Percentiles rank a stretch among this genome's conserved stretches.
phyloP scores from a whole-genome alignment of 345 rosid species.

The Kandelia obovata region DNA sequence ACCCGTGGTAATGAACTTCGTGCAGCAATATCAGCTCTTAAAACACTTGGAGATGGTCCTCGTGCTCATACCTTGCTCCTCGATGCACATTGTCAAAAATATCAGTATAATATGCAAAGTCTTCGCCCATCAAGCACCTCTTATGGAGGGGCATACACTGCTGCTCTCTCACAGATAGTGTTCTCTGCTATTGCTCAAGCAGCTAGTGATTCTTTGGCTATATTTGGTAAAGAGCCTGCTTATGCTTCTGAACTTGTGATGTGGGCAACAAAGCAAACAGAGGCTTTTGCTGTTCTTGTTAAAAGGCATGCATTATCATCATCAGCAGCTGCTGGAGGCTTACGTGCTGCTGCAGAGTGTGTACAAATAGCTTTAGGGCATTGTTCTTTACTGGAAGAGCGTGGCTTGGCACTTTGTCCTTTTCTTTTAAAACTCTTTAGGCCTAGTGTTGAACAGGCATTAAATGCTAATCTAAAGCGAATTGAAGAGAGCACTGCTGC shows the following conservation, averaged over 20 bases:
- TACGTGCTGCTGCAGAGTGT: conserved; percentile 99
- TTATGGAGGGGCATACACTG: conserved; percentile 98
- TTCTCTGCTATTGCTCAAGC: conserved; percentile 98
- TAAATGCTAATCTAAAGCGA: conserved; percentile 90
- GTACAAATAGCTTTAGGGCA: conserved; percentile 99
- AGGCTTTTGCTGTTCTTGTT: conserved; percentile 86
- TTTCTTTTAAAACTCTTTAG: conserved; percentile 82
- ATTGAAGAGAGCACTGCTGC: conserved; percentile 99
- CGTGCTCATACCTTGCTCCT: conserved; percentile 93
- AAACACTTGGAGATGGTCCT: conserved; percentile 94
- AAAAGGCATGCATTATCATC: conserved; percentile 97
- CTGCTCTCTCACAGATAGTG: conserved; percentile 94
- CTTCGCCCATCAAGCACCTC: conserved; percentile 96
- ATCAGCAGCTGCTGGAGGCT: conserved; percentile 98
- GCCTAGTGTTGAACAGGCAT: conserved; percentile 95
- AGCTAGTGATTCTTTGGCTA: conserved; percentile 75
- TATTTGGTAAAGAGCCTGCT: conserved; percentile 83
- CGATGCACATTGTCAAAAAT: conserved; percentile 82
- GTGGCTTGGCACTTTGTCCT: conserved; percentile 91
- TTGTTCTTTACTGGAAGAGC: conserved; percentile 93
- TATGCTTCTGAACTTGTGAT: conserved; percentile 95
- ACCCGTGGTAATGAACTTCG: conserved; percentile 93
- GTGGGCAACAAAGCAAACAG: conserved; percentile 96
- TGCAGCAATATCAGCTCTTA: conserved; percentile 86
- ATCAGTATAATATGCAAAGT: conserved; percentile 87